Conservation (phyloP, 768 basidiomycete genomes). For the Amanita polypyramis region DNA sequence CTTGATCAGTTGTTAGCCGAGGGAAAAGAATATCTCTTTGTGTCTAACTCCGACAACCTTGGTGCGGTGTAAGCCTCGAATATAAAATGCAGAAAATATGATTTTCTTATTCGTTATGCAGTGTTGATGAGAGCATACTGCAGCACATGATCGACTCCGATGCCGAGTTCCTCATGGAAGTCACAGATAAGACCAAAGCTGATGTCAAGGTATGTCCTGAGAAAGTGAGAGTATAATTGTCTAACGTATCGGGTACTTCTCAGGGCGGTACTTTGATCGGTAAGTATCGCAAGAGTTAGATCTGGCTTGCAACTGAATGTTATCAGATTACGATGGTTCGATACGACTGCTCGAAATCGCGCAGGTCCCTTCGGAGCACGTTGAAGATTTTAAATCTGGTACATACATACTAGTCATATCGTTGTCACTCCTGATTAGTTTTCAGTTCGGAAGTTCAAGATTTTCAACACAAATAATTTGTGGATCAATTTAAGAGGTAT, state of each 20-base stretch:
- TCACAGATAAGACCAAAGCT: conserved; percentile 95
- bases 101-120: conserved; percentile 14
- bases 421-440: conserved; percentile 2
- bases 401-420: conserved; percentile 8
- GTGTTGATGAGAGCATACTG: conserved; percentile 76
- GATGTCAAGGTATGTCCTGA: conserved; percentile 33
- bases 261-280: conserved; percentile 80
- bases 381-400: conserved; percentile 90
- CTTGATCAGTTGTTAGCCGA: conserved; percentile 82
- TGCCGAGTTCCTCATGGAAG: conserved; percentile 89
- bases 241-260: neutral
- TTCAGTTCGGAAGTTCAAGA: conserved; percentile 82
- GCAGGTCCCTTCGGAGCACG: conserved; percentile 87
- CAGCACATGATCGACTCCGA: conserved; percentile 77
- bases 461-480: conserved; percentile 81
- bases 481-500: conserved; percentile 69
- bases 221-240: neutral
- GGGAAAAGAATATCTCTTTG: conserved; percentile 96
- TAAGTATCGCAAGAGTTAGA: conserved; percentile 11
- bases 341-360: conserved; percentile 89
- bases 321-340: conserved; percentile 69
- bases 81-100: neutral
- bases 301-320: neutral
- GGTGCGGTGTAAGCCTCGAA: conserved; percentile 69
- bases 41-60: conserved; percentile 95